phyloP scores from a whole-genome alignment of 805 yeast species.

The Lachancea lanzarotensis region DNA sequence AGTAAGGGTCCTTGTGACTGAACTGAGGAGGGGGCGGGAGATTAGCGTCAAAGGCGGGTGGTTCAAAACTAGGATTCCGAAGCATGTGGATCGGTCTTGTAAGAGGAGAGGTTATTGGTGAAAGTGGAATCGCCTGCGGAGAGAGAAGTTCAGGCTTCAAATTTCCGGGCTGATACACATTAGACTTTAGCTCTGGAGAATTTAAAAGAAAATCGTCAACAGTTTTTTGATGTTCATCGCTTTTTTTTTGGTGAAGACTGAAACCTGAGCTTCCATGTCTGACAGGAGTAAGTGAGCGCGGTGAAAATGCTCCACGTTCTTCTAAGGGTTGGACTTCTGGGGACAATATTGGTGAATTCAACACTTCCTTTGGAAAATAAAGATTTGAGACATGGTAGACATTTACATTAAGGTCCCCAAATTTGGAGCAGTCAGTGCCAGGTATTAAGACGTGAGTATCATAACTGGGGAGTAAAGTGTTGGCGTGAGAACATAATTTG shows the following conservation, averaged over 20 bases:
- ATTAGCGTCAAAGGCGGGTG: slow-evolving; percentile 56
- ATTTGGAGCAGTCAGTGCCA: slow-evolving; percentile 13
- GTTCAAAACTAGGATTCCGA: slow-evolving; percentile 50
- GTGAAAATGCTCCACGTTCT: slow-evolving; percentile 14
- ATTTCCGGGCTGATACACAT: slow-evolving; percentile 49
- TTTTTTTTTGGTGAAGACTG: slow-evolving; percentile 1
- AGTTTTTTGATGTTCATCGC: slow-evolving; percentile 1
- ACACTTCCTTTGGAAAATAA: slow-evolving; percentile 35
- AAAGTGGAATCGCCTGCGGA: slow-evolving; percentile 59
- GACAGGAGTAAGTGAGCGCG: slow-evolving; percentile 12
- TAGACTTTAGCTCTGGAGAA: slow-evolving; percentile 36
- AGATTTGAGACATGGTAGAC: slow-evolving; percentile 34
- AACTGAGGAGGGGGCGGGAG: slow-evolving; percentile 32
- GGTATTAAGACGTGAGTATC: slow-evolving; percentile 29
- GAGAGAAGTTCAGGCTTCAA: slow-evolving; percentile 44
- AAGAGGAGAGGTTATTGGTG: slow-evolving; percentile 41
- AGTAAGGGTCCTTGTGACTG: neutral
- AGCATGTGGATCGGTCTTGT: slow-evolving; percentile 50
- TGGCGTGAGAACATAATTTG: slow-evolving; percentile 71
- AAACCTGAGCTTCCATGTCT: slow-evolving; percentile 4
- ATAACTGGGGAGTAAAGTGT: slow-evolving; percentile 71
- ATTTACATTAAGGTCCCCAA: slow-evolving; percentile 17
- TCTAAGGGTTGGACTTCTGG: slow-evolving; percentile 50
- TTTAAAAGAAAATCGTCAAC: slow-evolving; percentile 6
- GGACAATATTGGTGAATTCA: slow-evolving; percentile 44